A percentile compares a stretch with the other conserved stretches of the same genome.
Evolutionary conservation across 1,284 basidiomycete genomes (phyloP).

Genomic region (Cutaneotrichosporon dermatis): DNA sequence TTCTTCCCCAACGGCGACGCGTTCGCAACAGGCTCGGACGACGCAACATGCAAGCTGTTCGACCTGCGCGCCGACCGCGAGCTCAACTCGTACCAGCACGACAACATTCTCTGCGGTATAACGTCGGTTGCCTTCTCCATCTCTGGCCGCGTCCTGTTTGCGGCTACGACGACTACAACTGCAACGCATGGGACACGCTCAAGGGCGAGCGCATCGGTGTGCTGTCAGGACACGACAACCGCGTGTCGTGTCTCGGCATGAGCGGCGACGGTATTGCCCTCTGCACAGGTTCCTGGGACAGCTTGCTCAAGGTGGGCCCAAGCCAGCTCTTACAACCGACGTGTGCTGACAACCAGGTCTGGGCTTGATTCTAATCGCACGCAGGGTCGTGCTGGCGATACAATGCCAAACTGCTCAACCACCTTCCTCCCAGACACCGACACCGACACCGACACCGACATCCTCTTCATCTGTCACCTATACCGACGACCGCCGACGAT

Average conservation of each 20-base stretch:
- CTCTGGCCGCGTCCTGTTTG: constrained; percentile 93
- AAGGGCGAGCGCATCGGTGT: constrained; percentile 97
- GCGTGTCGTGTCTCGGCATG: constrained; percentile 93
- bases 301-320: constrained; percentile 73
- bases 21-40: constrained; percentile 97
- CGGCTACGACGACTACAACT: constrained; percentile 99
- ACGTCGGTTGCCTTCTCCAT: constrained; percentile 97
- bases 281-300: constrained; percentile 98
- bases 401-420: too few species aligned
- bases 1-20: constrained; percentile 99
- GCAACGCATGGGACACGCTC: constrained; percentile 98
- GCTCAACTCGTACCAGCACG: constrained; percentile 92
- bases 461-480: neutral
- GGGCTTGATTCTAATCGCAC: neutral
- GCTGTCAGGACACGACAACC: constrained; percentile 93
- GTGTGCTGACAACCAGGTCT: neutral
- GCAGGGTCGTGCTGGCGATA: too few species aligned
- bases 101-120: constrained; percentile 97
- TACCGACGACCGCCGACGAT: neutral
- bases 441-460: neutral
- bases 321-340: too few species aligned
- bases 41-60: constrained; percentile 95
- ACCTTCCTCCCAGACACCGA: too few species aligned
- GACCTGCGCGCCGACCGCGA: constrained; percentile 97
- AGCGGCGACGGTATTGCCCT: constrained; percentile 95